Evolutionary conservation across 2,329 filamentous ascomycete species (phyloP), one percentile per base, ranked within the genome.

Genomic region (Plenodomus tracheiphilus): DNA sequence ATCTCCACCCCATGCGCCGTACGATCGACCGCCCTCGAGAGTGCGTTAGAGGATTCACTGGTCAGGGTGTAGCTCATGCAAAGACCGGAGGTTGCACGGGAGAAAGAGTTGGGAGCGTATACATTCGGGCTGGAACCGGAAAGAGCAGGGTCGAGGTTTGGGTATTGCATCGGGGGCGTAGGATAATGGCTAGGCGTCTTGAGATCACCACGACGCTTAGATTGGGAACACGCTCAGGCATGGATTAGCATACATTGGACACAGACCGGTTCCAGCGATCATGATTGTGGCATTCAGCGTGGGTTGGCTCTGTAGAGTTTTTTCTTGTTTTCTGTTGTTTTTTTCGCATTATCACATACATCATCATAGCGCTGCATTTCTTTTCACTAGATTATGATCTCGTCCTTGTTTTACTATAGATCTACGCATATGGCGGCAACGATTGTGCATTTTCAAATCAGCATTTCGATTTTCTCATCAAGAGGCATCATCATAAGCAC

Each of bases 221-320:
- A 51, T 37, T 47, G 42, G 38, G 42, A 41, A 45, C 20, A 39
- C 25, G 46, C 40, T 44, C 51, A 55, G 57, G 48, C 51, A 61
- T 48, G 48, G 51, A 54, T 9, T 44, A 53, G 48, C 53, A 59
- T 40, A 49, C 52, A 52, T 48, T 50, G 49, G 49, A 58, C 16
- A 37, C 4, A 45, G 50, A 37, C 49, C 45, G 40, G 46, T 46
- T 52, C 46, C 56, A 66, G 62, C 57, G 61, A 59, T 57, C 59
- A 72, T 56, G 66, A 62, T 65, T 64, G 61, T 68, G 66, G 64
- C 68, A 72, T 72, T 72, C 70, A 71, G 68, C 69, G 64, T 63
- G 59, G 65, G 69, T 66, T 46, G 58, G 59, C 35, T 37, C 49
- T 54, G 53, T 50, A 44, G 39, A 49, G 50, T 47, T 56, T 53